Base-by-base conservation (phyloP, 2,329 filamentous ascomycete genomes). In the Epichloe amarillans region DNA sequence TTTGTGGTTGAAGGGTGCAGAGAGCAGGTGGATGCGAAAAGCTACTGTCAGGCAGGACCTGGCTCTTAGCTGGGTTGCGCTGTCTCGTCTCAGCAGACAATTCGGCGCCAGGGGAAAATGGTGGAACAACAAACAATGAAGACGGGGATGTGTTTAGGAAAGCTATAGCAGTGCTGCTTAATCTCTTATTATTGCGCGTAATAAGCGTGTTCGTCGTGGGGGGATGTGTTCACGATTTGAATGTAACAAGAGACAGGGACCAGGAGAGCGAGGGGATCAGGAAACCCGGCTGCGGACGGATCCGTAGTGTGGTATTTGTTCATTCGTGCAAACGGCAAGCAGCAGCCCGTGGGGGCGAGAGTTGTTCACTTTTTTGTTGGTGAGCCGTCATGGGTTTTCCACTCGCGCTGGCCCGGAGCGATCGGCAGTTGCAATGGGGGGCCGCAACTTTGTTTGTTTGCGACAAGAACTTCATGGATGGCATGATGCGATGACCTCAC, bases 401-500 rank as follows among this genome's bases (percentile, higher is more conserved):
- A 26, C 7, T 30, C 8, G 7, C 11, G 23, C 46, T 23, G 39
- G 11, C 19, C 47, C 50, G 50, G 50, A 46, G 45, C 45, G 48
- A 53, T 51, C 49, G 52, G 52, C 52, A 53, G 52, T 51, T 46
- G 49, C 41, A 46, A 50, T 35, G 44, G 39, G 39, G 17, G 45
- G 35, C 6, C 42, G 36, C 21, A 39, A 39, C 36, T 21, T 46
- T 37, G 33, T 19, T 45, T 33, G 10, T 40, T 21, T 26, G 33
- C 15, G 17, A 40, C n/a, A 17, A 12, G 42, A 44, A 30, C 1
- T 1, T 30, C 1, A 30, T 30, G 26, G 8, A 30, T 30, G 26
- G 47, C n/a, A 50, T 39, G 38, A 47, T 53, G 46, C 33, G 38
- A 53, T 53, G 51, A 53, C 51, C 51, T 53, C 49, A 53, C 21